A percentile compares a stretch with the other conserved stretches of the same genome.
These are phyloP conservation scores for Chenopodium suecicum DNA, from an alignment of 148 eudicot species.

Conservation along the genomic window DNA sequence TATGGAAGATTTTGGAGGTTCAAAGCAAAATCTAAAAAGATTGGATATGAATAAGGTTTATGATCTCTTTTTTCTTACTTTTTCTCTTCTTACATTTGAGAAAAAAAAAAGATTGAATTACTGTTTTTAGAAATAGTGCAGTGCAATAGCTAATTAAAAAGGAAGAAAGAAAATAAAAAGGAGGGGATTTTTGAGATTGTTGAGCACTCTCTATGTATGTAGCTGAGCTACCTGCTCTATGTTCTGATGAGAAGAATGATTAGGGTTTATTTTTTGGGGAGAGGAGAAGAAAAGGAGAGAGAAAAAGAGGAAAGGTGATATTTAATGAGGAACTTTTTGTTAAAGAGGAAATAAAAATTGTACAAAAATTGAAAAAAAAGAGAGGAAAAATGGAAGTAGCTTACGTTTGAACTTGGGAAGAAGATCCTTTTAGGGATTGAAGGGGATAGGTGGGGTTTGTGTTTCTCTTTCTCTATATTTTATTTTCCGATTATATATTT, in stretches of 20 bases:
- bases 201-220: conserved; percentile 15
- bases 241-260: neutral
- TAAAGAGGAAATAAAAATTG: neutral
- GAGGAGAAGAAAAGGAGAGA: neutral
- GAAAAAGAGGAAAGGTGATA: conserved; percentile 11
- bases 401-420: conserved; percentile 19
- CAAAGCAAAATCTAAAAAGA: conserved; percentile 7
- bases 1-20: neutral
- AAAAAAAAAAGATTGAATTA: neutral
- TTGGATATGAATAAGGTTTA: conserved; percentile 25
- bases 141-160: conserved; percentile 13
- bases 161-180: neutral
- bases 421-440: conserved; percentile 28
- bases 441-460: conserved; percentile 7
- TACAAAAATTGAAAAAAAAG: neutral
- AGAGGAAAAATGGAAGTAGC: neutral
- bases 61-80: conserved; percentile 10
- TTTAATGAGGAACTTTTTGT: conserved; percentile 19
- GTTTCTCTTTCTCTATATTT: neutral
- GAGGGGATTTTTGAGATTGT: neutral
- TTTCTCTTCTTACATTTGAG: neutral
- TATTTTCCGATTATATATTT: neutral
- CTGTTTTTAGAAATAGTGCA: neutral
- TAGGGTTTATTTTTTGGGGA: conserved; percentile 26
- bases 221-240: conserved; percentile 22